Evolutionary conservation across 805 yeast genomes (phyloP).

Genomic region (Ogataea naganishii): DNA sequence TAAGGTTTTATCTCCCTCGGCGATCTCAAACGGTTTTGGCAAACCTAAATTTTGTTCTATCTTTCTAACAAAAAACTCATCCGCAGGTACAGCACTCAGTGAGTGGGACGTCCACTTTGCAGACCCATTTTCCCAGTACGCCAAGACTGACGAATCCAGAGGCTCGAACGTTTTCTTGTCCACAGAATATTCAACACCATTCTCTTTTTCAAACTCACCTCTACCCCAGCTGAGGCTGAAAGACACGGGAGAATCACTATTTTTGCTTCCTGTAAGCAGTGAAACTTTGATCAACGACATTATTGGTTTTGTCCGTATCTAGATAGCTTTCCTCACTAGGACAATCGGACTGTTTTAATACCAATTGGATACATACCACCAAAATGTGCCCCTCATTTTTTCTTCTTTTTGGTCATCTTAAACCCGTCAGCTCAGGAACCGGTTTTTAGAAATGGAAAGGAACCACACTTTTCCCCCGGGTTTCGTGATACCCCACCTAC

Average conservation of each 20-base stretch:
- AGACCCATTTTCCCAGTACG: conserved; percentile 3
- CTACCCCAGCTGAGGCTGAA: conserved; percentile 3
- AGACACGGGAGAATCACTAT: conserved; percentile 1
- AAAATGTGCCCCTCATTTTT: too few relatives aligned
- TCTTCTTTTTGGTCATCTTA: too few relatives aligned
- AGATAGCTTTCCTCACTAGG: too few relatives aligned
- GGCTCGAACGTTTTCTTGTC: not conserved
- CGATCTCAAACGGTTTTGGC: not conserved
- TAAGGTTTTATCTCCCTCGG: not conserved
- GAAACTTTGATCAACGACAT: too few relatives aligned
- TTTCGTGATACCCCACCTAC: too few relatives aligned
- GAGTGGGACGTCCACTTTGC: conserved; percentile 3
- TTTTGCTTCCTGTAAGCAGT: too few relatives aligned
- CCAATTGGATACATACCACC: too few relatives aligned
- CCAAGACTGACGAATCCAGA: not conserved
- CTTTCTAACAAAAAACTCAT: not conserved
- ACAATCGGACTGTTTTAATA: too few relatives aligned
- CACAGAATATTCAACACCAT: not conserved
- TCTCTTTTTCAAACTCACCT: not conserved
- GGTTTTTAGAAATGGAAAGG: too few relatives aligned
- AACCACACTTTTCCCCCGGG: too few relatives aligned
- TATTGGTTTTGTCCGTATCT: too few relatives aligned
- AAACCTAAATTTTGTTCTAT: not conserved
- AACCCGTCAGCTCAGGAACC: too few relatives aligned
- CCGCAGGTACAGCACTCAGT: not conserved